Base-by-base conservation (phyloP, 192 early-diverging fungal genomes). In the Radiomyces spectabilis region DNA sequence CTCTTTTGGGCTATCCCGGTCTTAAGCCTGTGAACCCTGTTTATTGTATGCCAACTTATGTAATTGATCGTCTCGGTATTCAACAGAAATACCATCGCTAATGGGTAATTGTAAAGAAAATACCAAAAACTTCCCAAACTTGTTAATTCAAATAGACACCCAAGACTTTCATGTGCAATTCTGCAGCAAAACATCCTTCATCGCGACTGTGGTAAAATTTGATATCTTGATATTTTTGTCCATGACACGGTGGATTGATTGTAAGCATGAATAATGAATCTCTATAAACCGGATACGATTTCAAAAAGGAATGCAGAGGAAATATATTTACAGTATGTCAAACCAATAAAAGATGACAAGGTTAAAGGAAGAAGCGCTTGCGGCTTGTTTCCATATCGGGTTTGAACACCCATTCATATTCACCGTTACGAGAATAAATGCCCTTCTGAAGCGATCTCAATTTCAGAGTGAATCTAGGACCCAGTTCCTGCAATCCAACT, bases 401-500 rank as follows among this genome's bases (percentile, higher is more conserved):
- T 61, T 95, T 94, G 54, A 91, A 93, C 61, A 90, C 76, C 93
- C 93, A 99, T 65, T 97, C 97, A 53, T 95, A 95, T 66, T 96
- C 97, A 35, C 94, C 94, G 50, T 81, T 82, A 19, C 90, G 85
- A 43, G 97, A 89, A 57, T 91, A 97, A n/a, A 86, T 85, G 0
- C 94, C 97, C 65, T 92, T 92, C 64, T 99, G 97, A 60, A 99
- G 71, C 87, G 86, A 95, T 61, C 83, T 80, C 31, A 99, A 69
- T 56, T 93, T 92, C 35, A 99, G 69, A 3, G 97, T 99, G 52
- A 99, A 99, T 53, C 90, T 66, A 0, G 97, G 97, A 1, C 97
- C 97, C 21, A 97, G 68, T 69, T 99, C 97, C 66, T 97, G 94
- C 58, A 99, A 62, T 44, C 94, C 90, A 24, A 75, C 93, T 57